These are phyloP conservation scores for Heritiera fomes DNA, from an alignment of 345 rosid genomes.

Conservation along the genomic window DNA sequence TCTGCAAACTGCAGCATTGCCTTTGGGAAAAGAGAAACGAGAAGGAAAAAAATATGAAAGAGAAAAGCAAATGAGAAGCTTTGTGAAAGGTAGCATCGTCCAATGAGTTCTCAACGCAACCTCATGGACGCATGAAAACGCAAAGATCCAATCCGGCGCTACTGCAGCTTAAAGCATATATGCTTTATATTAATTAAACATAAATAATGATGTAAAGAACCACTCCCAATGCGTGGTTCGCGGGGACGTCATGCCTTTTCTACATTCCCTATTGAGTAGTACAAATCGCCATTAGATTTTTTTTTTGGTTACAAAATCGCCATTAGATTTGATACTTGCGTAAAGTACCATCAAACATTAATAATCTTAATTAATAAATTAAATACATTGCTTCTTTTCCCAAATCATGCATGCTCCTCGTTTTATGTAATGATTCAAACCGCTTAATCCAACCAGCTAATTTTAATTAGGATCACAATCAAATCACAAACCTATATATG, in stretches of 20 bases:
- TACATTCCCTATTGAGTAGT: slow-evolving; percentile 24
- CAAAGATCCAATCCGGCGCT: slow-evolving; percentile 36
- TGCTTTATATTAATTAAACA: slow-evolving; percentile 40
- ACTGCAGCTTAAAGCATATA: slow-evolving; percentile 51
- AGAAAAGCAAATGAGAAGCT: neutral
- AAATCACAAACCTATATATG: neutral
- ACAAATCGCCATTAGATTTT: slow-evolving; percentile 12
- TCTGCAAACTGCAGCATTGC: neutral
- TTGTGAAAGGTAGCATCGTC: slow-evolving; percentile 14
- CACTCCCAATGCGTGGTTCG: slow-evolving; percentile 31
- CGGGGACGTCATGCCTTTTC: slow-evolving; percentile 42
- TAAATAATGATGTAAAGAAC: slow-evolving; percentile 30
- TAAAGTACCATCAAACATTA: slow-evolving; percentile 19
- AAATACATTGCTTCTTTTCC: no score
- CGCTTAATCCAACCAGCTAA: neutral
- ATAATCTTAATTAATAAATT: neutral
- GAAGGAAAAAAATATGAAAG: neutral
- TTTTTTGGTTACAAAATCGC: neutral
- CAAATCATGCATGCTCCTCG: neutral
- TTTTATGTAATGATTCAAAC: neutral
- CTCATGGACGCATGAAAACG: slow-evolving; percentile 29
- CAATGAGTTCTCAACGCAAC: slow-evolving; percentile 25
- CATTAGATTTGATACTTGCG: slow-evolving; percentile 33
- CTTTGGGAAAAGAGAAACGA: slow-evolving; percentile 37
- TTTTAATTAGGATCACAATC: neutral